These are phyloP conservation scores for Naganishia antarctica DNA, from an alignment of 768 basidiomycete species.

Conservation along the genomic window DNA sequence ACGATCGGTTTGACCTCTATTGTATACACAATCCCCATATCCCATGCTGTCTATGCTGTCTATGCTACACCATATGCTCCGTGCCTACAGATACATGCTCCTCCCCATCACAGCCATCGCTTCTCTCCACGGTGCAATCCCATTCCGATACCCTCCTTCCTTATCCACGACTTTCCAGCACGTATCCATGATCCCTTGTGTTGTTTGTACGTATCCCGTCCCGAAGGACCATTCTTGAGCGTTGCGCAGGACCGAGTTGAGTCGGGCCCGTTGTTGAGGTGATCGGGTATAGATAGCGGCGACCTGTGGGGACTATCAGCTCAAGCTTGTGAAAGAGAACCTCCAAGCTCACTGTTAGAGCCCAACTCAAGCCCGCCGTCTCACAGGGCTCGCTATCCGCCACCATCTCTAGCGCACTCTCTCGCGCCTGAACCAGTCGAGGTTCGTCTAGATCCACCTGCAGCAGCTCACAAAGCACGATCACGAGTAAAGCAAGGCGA, in stretches of 20 bases:
- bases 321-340: too few relatives aligned
- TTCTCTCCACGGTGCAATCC: conserved; percentile 30
- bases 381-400: conserved; percentile 24
- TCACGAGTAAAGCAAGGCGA: conserved; percentile 8
- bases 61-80: too few relatives aligned
- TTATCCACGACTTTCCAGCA: conserved; percentile 25
- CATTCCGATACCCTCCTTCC: conserved; percentile 22
- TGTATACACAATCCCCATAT: too few relatives aligned
- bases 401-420: conserved; percentile 26
- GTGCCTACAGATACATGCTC: conserved; percentile 8
- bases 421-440: not conserved
- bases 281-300: conserved; percentile 20
- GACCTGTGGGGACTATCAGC: conserved; percentile 17
- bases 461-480: conserved; percentile 28
- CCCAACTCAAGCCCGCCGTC: conserved; percentile 24
- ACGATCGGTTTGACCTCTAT: too few relatives aligned
- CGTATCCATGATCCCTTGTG: conserved; percentile 16
- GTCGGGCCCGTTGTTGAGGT: not conserved
- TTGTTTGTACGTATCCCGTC: conserved; percentile 3
- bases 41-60: too few relatives aligned
- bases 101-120: conserved; percentile 21
- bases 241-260: not conserved
- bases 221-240: conserved; percentile 22
- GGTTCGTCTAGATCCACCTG: conserved; percentile 20
- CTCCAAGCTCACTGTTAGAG: conserved; percentile 26